These are phyloP conservation scores for Trichoderma sp. DNA, from an alignment of 2,329 filamentous ascomycete genomes.

Conservation along the genomic window DNA sequence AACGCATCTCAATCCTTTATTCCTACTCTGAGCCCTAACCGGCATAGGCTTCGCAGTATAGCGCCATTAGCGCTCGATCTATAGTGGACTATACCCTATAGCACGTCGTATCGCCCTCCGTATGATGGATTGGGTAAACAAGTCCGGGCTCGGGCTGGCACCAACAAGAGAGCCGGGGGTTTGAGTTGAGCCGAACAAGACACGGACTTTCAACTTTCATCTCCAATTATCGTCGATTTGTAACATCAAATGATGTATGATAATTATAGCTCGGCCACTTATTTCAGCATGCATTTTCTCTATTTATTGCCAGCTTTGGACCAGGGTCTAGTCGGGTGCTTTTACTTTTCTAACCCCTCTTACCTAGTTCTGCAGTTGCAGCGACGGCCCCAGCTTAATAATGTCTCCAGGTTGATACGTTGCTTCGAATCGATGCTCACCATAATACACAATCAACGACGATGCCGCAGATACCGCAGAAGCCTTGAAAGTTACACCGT, in stretches of 20 bases:
- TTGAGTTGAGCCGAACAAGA: neutral
- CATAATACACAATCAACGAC: slow-evolving; percentile 8
- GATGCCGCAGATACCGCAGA: neutral
- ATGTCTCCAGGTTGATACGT: slow-evolving; percentile 3
- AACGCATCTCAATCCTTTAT: neutral
- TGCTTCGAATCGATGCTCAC: neutral
- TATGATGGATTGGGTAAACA: neutral
- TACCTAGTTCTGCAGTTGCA: slow-evolving; percentile 10
- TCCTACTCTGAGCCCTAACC: neutral
- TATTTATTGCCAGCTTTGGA: neutral
- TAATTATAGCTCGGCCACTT: neutral
- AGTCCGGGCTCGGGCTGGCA: neutral
- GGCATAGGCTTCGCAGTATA: neutral
- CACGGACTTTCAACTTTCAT: neutral
- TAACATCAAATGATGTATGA: neutral
- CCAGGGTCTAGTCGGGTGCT: neutral
- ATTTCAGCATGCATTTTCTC: neutral
- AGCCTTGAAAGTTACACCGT: slow-evolving; percentile 2
- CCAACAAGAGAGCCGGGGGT: neutral
- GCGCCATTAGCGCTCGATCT: neutral
- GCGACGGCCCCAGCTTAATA: slow-evolving; percentile 8
- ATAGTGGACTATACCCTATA: neutral
- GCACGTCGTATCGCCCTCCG: too few relatives aligned
- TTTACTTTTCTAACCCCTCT: too few relatives aligned
- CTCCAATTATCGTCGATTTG: neutral